These are phyloP conservation scores for Chytriomyces confervae DNA, from an alignment of 192 early-diverging fungal genomes.

Conservation along the genomic window DNA sequence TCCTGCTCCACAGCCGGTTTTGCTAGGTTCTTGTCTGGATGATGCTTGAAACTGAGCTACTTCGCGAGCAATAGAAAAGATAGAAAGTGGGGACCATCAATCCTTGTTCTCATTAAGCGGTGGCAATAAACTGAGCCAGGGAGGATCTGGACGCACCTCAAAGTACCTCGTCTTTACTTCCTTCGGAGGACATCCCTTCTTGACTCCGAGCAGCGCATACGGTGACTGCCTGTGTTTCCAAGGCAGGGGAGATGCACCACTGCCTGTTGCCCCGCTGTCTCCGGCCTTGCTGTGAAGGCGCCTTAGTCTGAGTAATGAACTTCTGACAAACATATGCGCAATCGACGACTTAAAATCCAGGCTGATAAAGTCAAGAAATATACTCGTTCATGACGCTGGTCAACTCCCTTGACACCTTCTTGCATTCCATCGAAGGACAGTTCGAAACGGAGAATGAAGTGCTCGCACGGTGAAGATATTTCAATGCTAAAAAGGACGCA, in stretches of 20 bases:
- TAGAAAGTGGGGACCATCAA: background rate
- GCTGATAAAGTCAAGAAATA: too few relatives aligned
- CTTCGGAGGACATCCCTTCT: background rate
- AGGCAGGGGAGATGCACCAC: conserved; percentile 9
- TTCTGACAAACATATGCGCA: too few relatives aligned
- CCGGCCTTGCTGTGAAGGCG: too few relatives aligned
- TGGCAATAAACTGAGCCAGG: background rate
- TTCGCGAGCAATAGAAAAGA: background rate
- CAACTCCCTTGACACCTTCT: too few relatives aligned
- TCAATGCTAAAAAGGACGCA: too few relatives aligned
- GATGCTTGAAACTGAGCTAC: conserved; percentile 13
- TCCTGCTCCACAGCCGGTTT: background rate
- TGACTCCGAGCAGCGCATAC: conserved; percentile 8
- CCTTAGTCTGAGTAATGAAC: too few relatives aligned
- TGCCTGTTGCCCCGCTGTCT: too few relatives aligned
- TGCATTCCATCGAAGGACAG: too few relatives aligned
- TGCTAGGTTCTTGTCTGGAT: conserved; percentile 7
- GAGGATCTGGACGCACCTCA: conserved; percentile 4
- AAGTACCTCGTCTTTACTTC: conserved; percentile 13
- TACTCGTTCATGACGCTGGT: too few relatives aligned
- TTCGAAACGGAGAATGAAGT: too few relatives aligned
- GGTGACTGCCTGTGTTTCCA: conserved; percentile 12
- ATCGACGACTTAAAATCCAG: too few relatives aligned
- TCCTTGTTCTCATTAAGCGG: background rate
- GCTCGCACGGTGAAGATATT: too few relatives aligned